Percentiles rank a stretch among this genome's conserved stretches.
These are phyloP conservation scores for Periconia digitata DNA, from an alignment of 2,329 filamentous ascomycete species.

Conservation along the genomic window DNA sequence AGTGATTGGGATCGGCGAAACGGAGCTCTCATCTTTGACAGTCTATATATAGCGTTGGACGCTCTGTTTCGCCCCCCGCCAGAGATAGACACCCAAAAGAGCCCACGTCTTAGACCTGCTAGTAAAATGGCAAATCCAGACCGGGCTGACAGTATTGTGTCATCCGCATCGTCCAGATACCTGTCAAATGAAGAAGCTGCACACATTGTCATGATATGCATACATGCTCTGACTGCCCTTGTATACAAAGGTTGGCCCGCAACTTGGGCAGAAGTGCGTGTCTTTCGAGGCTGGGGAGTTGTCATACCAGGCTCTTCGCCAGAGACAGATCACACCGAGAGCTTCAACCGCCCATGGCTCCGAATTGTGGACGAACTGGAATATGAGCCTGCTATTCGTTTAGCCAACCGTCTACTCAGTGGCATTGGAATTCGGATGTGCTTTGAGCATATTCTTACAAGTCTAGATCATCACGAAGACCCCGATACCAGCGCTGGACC, in stretches of 20 bases:
- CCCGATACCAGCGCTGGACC: not conserved
- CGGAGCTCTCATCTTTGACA: conserved; percentile 41
- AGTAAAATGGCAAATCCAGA: conserved; percentile 13
- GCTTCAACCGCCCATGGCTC: conserved; percentile 33
- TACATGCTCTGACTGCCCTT: conserved; percentile 43
- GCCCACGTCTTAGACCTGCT: conserved; percentile 19
- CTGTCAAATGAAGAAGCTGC: conserved; percentile 40
- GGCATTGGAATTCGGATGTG: conserved; percentile 53
- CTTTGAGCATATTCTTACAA: conserved; percentile 51
- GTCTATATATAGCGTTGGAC: conserved; percentile 34
- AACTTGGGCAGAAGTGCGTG: conserved; percentile 42
- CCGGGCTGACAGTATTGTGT: not conserved
- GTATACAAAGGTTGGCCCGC: conserved; percentile 34
- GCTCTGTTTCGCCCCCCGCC: conserved; percentile 40
- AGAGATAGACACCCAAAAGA: conserved; percentile 29
- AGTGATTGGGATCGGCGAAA: conserved; percentile 36
- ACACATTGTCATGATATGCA: conserved; percentile 45
- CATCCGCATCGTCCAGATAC: conserved; percentile 15
- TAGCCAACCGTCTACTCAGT: conserved; percentile 52
- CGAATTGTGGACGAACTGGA: conserved; percentile 49
- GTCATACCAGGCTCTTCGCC: conserved; percentile 24
- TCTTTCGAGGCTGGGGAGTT: conserved; percentile 40
- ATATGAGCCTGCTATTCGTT: conserved; percentile 54
- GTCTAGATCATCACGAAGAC: conserved; percentile 5
- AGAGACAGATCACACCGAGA: conserved; percentile 16